Base-by-base conservation (phyloP, 1,284 basidiomycete genomes). In the Fomitopsis palustris region DNA sequence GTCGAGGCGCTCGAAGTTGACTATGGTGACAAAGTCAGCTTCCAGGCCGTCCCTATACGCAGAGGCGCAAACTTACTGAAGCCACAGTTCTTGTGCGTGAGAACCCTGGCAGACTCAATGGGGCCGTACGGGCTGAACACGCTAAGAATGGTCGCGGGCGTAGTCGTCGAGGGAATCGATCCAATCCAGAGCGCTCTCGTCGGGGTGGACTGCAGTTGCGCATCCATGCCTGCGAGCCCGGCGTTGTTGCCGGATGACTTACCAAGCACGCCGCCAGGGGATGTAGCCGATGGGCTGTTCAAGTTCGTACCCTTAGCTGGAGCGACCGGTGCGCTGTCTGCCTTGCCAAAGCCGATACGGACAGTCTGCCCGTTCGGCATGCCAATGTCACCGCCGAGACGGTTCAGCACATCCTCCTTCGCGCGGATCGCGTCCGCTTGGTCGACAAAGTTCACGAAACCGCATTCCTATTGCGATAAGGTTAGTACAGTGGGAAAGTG, bases 401-500 rank as follows among this genome's bases (percentile, higher is more conserved):
- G 88, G 70, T 96, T 97, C 55, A 97, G 81, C 19, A 98, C 93
- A 72, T 99, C 97, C 42, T 99, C 96, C 69, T 96, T 95, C 6
- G 96, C 96, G 58, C 92, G 88, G 61, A 98, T 88, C 19, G 96
- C 97, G 74, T 98, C 96, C 1, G 86, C 83, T 70, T 94, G 89
- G 66, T 97, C 96, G 57, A 97, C 92, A 71, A 96, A 99, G 75
- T 99, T 99, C 74, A 99, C 95, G 73, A 99, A 99, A 9, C 96
- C 96, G 72, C 97, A 99, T 72, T 96, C 95, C 94, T 96, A 55
- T 39, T 60, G 62, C 49, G 43, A 53, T 17, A 23, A 54, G 27
- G 43, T 51, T 55, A 62, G 33, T 10, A 19, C 54, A 63, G 61
- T 56, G 41, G 49, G 41, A 53, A 61, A 55, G 21, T 49, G 43